Conservation (phyloP, 1,284 basidiomycete species). For the Leccinum solheimii region DNA sequence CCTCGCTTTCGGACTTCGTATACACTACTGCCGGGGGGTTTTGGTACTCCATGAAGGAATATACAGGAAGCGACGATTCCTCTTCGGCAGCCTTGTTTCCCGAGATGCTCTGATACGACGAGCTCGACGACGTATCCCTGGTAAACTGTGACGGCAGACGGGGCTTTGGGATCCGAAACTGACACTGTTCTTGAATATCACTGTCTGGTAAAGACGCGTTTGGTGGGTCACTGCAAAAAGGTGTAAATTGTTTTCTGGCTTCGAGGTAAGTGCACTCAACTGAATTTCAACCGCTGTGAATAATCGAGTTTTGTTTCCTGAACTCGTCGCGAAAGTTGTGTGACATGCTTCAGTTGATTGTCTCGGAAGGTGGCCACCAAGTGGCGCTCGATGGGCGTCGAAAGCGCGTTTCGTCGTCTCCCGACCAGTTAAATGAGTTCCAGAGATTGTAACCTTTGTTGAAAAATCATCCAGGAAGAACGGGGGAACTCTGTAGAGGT, state of each 20-base stretch:
- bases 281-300: background rate
- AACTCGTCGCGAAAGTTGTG: background rate
- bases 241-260: background rate
- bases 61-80: conserved; percentile 30
- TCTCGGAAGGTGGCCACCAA: background rate
- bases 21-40: conserved; percentile 41
- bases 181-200: background rate
- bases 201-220: background rate
- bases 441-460: conserved; percentile 6
- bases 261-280: conserved; percentile 14
- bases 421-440: background rate
- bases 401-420: background rate
- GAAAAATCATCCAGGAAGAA: conserved; percentile 18
- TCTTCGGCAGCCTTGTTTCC: background rate
- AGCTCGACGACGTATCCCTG: conserved; percentile 3
- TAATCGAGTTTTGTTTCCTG: background rate
- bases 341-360: background rate
- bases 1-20: conserved; percentile 42
- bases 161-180: background rate
- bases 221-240: conserved; percentile 2
- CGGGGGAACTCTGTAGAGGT: conserved; percentile 17
- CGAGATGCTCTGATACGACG: conserved; percentile 6
- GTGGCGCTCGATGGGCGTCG: background rate
- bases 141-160: background rate
- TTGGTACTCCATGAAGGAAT: conserved; percentile 43